Conservation (phyloP, 441 rosid genomes). For the Corymbia calophylla region DNA sequence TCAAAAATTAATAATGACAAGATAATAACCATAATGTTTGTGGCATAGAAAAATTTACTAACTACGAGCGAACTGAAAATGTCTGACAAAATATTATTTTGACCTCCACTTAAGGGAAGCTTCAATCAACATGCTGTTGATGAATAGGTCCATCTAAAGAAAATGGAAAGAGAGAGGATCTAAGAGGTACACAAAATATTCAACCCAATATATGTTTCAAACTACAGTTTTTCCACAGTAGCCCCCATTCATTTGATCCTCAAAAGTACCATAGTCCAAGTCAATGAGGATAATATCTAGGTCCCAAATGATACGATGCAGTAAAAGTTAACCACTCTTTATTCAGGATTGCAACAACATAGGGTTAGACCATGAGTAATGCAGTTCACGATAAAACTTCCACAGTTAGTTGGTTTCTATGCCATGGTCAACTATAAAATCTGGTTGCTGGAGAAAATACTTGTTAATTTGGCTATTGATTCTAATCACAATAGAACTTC, state of each 20-base stretch:
- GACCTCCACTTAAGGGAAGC: neutral
- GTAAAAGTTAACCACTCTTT: neutral
- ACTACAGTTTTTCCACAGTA: neutral
- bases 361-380: neutral
- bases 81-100: neutral
- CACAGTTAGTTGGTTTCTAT: neutral
- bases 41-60: neutral
- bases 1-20: neutral
- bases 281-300: neutral
- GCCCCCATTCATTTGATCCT: neutral
- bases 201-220: neutral
- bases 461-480: neutral
- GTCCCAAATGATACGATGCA: neutral
- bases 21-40: neutral
- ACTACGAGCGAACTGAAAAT: neutral
- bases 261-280: neutral
- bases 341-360: neutral
- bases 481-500: neutral
- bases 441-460: neutral
- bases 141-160: neutral
- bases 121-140: neutral
- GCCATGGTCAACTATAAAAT: neutral
- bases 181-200: neutral
- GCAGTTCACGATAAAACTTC: neutral
- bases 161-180: neutral